Base-by-base conservation (phyloP, 106 monocot genomes). In the Allium sativum region DNA sequence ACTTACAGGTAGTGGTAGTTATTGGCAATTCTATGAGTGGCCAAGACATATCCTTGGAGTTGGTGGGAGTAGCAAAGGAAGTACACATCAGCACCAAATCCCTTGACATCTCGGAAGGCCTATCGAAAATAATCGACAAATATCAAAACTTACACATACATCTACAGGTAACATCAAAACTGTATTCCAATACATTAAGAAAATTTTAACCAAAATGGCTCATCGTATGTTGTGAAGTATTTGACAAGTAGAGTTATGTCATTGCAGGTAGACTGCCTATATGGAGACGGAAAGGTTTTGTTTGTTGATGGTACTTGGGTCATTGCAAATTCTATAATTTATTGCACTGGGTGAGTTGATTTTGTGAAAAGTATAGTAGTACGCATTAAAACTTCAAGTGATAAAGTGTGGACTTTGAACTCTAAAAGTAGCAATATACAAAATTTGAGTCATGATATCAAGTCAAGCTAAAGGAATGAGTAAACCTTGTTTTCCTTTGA, bases 21-120 rank as follows among this genome's bases (percentile, higher is more conserved):
- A 72, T 84, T 53, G 88, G 88, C 10, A 77, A 62, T 70, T 75
- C 77, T n/a, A n/a, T 52, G 3, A 88, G 83, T 61, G 83, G 83
- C 42, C 80, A 70, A 56, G 88, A 88, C 51, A 84, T 84, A 66
- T 77, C 83, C 52, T 41, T 88, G 42, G 87, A 88, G 64, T 71
- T 88, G n/a, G 71, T 68, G 12, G 48, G 48, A 12, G 48, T 72
- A 19, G 82, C 87, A 8, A 80, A 75, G 45, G 69, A 80, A 52
- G 80, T 88, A 18, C 83, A 88, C 56, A 52, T 88, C 3, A 83
- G 72, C 62, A 62, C 70, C 40, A 86, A 82, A 59, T 73, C 78
- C n/a, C 73, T 81, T 17, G 22, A 78, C 61, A 69, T 83, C 56
- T 66, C 72, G 0, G 76, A 73, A 12, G 82, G 74, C 46, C 43